These are phyloP conservation scores for Pueraria montana DNA, from an alignment of 306 rosid species.

Conservation along the genomic window DNA sequence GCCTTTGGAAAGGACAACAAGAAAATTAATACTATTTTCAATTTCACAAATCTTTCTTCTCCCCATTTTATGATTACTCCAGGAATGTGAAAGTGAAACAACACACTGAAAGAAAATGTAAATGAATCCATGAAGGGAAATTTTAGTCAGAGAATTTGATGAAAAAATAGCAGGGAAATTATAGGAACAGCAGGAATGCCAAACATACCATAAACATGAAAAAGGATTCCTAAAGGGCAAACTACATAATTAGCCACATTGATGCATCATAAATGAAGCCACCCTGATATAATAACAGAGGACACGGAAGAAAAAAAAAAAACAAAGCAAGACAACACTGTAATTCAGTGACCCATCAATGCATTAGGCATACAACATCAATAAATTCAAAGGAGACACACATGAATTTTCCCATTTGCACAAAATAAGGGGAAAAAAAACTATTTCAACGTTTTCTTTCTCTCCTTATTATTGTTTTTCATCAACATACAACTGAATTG, in stretches of 20 bases:
- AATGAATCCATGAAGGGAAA: background rate
- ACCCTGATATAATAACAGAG: background rate
- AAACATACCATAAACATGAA: background rate
- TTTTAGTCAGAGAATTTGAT: background rate
- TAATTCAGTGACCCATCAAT: background rate
- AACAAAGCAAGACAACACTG: background rate
- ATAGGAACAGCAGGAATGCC: background rate
- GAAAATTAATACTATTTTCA: background rate
- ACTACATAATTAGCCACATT: background rate
- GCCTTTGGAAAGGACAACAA: background rate
- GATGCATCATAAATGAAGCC: slow-evolving; percentile 22
- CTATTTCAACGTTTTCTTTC: background rate
- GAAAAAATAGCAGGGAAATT: background rate
- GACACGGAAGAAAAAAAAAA: background rate
- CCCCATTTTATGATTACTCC: slow-evolving; percentile 20
- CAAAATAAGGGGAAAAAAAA: background rate
- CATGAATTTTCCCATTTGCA: background rate
- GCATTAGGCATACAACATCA: background rate
- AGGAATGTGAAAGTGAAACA: slow-evolving; percentile 20
- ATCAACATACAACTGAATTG: slow-evolving; percentile 21
- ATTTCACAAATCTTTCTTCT: background rate
- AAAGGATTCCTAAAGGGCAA: background rate
- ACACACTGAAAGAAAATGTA: background rate
- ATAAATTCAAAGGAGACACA: background rate
- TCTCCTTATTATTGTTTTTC: background rate